Conservation (phyloP, 2,329 filamentous ascomycete species). For the Alternaria infectoria region DNA sequence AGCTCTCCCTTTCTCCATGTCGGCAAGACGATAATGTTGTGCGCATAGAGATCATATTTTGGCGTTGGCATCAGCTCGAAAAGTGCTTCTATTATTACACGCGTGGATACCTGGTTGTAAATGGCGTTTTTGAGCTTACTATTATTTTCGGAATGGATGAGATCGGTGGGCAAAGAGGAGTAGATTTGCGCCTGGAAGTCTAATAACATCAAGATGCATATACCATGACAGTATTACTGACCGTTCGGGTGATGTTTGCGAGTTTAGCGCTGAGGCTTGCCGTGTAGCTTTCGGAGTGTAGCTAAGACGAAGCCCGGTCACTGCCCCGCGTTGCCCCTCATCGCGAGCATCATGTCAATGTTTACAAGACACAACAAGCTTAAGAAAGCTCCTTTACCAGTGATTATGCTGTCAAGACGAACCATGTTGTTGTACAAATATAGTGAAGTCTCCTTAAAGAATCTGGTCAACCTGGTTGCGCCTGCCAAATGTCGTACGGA, state of each 20-base stretch:
- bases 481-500: not conserved
- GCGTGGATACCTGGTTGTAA: slow-evolving; percentile 10
- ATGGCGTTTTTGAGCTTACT: slow-evolving; percentile 6
- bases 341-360: slow-evolving; percentile 9
- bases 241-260: not conserved
- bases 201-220: not conserved
- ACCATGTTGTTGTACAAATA: not conserved
- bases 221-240: not conserved
- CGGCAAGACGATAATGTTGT: slow-evolving; percentile 17
- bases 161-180: not conserved
- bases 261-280: not conserved
- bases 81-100: not conserved
- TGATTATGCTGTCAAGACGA: not conserved
- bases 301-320: not conserved
- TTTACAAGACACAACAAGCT: slow-evolving; percentile 10
- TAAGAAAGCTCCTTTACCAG: not conserved
- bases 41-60: not conserved
- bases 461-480: not conserved
- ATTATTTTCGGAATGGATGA: not conserved
- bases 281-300: not conserved
- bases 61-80: not conserved
- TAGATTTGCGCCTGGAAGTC: not conserved
- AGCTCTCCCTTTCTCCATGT: slow-evolving; percentile 41
- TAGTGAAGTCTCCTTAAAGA: not conserved
- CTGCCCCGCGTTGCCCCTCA: slow-evolving; percentile 42